Conservation (phyloP, 1,139 yeast species). For the Suhomyces kunorum region DNA sequence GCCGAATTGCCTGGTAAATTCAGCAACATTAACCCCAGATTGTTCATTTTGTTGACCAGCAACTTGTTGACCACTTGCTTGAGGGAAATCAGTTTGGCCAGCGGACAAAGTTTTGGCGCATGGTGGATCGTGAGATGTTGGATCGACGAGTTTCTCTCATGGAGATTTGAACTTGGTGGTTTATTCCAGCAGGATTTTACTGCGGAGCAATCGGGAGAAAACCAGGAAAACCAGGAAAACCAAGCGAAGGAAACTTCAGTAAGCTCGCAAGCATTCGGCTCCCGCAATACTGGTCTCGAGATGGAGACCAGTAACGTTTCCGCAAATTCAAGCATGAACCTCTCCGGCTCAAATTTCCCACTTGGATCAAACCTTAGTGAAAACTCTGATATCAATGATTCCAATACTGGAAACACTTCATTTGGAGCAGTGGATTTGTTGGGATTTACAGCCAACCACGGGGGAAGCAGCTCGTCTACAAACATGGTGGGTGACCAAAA, state of each 20-base stretch:
- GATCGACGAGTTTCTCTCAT: conserved; percentile 71
- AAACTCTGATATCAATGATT: conserved; percentile 8
- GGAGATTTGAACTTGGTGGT: conserved; percentile 73
- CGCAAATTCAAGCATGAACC: conserved; percentile 9
- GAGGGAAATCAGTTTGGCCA: conserved; percentile 59
- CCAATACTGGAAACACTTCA: conserved; percentile 11
- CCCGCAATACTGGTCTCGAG: conserved; percentile 5
- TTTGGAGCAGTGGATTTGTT: conserved; percentile 29
- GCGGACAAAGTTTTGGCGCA: conserved; percentile 65
- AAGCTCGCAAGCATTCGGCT: neutral
- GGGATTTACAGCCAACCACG: conserved; percentile 21
- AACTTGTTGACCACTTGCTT: conserved; percentile 64
- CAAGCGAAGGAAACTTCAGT: neutral
- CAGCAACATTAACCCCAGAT: conserved; percentile 52
- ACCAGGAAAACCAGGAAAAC: neutral
- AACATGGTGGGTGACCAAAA: conserved; percentile 4
- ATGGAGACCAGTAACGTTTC: conserved; percentile 10
- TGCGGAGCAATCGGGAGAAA: neutral
- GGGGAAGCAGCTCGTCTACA: conserved; percentile 4
- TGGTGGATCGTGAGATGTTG: conserved; percentile 83
- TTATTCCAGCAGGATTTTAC: conserved; percentile 45
- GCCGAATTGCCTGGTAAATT: conserved; percentile 49
- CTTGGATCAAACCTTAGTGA: conserved; percentile 5
- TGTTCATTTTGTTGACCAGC: conserved; percentile 56
- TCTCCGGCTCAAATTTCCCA: conserved; percentile 7